phyloP scores from a whole-genome alignment of 2,329 filamentous ascomycete species.

The Cordyceps cateniannulata region DNA sequence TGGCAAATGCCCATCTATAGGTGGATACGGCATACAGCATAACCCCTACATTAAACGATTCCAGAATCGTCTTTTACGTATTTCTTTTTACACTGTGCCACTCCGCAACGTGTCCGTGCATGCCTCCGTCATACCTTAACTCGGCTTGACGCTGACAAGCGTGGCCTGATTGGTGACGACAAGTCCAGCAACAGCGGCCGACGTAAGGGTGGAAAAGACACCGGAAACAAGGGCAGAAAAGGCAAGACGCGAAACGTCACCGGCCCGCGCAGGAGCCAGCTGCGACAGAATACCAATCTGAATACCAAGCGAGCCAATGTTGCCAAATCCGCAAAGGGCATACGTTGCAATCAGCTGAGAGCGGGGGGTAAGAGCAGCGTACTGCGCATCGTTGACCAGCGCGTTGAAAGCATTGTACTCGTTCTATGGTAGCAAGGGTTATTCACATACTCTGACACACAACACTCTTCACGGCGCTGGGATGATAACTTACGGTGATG shows the following conservation, averaged over 20 bases:
- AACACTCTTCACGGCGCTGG: background rate
- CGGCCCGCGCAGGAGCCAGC: constrained; percentile 66
- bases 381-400: constrained; percentile 49
- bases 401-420: constrained; percentile 68
- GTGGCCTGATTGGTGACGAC: constrained; percentile 50
- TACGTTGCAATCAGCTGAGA: constrained; percentile 80
- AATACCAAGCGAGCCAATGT: constrained; percentile 80
- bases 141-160: constrained; percentile 1
- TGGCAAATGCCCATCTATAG: background rate
- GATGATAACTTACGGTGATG: constrained; percentile 49
- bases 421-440: constrained; percentile 41
- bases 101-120: background rate
- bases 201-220: constrained; percentile 71
- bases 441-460: background rate
- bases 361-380: constrained; percentile 56
- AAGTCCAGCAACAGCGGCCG: constrained; percentile 71
- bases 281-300: constrained; percentile 85
- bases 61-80: background rate
- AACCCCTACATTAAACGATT: constrained; percentile 6
- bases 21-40: constrained; percentile 11
- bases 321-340: constrained; percentile 76
- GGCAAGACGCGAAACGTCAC: constrained; percentile 70
- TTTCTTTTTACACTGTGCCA: background rate
- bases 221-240: constrained; percentile 72
- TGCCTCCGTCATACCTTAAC: background rate